Base-by-base conservation (phyloP, 352 stramenopile species). In the Elongisporangium prolatum region DNA sequence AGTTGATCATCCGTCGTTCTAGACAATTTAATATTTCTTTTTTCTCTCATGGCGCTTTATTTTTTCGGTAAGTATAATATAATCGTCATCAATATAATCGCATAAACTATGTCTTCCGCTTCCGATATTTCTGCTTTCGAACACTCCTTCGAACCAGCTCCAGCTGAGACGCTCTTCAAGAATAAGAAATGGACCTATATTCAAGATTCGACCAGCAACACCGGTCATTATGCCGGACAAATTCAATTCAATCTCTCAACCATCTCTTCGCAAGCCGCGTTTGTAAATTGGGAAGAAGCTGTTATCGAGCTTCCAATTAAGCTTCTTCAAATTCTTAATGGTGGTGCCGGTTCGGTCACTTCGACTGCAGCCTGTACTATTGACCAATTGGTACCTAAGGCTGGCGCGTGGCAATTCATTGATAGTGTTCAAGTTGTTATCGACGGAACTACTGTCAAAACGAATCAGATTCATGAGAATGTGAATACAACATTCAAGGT, bases 181-280 rank as follows among this genome's bases (percentile, higher is more conserved):
- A n/a, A n/a, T n/a, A n/a, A n/a, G n/a, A n/a, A n/a, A n/a, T n/a
- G n/a, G n/a, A n/a, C n/a, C n/a, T 61, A 61, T 21, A 61, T 61
- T 28, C 56, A 61, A 21, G 56, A 56, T 22, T 56, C 49, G 0
- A 56, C 49, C 4, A 51, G 24, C 18, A 61, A 54, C 10, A 37
- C 52, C 5, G 48, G 54, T 34, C 34, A 57, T 10, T 66, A 61
- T 28, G 16, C 49, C 5, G 60, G 60, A 14, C 60, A 66, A n/a
- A 66, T 66, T 25, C 56, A 61, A 52, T 37, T 61, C 18, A 61
- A 61, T 52, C 20, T 61, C 2, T 56, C 48, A 2, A 17, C 49
- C 2, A 65, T 65, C 54, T 60, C 49, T n/a, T 60, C 52, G 14
- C 48, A 65, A 44, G 59, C 54, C 1, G 47, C 59, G 14, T 65